A percentile compares a stretch with the other conserved stretches of the same genome.
Conservation (phyloP, 2,329 filamentous ascomycete genomes). For the Ceratocystis papillata region DNA sequence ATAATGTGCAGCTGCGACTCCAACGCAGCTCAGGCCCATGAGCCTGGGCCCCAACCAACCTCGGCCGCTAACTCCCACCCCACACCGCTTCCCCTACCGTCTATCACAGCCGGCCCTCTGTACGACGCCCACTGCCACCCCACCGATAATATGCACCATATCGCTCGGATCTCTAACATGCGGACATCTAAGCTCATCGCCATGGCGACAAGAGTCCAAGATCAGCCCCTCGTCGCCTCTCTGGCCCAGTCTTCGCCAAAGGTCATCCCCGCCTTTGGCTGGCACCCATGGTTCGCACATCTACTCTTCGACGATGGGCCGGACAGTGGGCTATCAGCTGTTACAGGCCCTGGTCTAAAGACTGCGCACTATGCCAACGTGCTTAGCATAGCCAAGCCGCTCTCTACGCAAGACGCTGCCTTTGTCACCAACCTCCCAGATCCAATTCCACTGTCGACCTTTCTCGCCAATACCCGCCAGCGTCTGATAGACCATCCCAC, state of each 20-base stretch:
- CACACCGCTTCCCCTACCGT: background rate
- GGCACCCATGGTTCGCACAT: slow-evolving; percentile 81
- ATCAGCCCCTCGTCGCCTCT: slow-evolving; percentile 60
- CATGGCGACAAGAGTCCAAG: slow-evolving; percentile 66
- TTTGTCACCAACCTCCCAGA: slow-evolving; percentile 46
- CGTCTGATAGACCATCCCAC: slow-evolving; percentile 48
- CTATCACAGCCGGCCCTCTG: slow-evolving; percentile 40
- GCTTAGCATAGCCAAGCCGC: slow-evolving; percentile 43
- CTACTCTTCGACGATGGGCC: slow-evolving; percentile 55
- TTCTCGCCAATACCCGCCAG: slow-evolving; percentile 45
- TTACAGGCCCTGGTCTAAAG: background rate
- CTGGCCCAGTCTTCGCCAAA: slow-evolving; percentile 39
- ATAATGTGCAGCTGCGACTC: background rate
- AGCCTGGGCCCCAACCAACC: background rate
- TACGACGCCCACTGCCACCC: slow-evolving; percentile 78
- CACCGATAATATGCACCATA: slow-evolving; percentile 60
- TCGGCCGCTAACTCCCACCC: background rate
- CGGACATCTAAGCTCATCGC: slow-evolving; percentile 54
- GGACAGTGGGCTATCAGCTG: background rate
- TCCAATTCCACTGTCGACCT: slow-evolving; percentile 48
- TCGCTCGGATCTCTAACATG: slow-evolving; percentile 52
- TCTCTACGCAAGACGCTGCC: slow-evolving; percentile 36
- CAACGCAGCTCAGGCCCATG: background rate
- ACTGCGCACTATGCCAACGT: slow-evolving; percentile 55
- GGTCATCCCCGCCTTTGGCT: slow-evolving; percentile 63